Base-by-base conservation (phyloP, 2,329 filamentous ascomycete species). In the Monosporascus sp. region DNA sequence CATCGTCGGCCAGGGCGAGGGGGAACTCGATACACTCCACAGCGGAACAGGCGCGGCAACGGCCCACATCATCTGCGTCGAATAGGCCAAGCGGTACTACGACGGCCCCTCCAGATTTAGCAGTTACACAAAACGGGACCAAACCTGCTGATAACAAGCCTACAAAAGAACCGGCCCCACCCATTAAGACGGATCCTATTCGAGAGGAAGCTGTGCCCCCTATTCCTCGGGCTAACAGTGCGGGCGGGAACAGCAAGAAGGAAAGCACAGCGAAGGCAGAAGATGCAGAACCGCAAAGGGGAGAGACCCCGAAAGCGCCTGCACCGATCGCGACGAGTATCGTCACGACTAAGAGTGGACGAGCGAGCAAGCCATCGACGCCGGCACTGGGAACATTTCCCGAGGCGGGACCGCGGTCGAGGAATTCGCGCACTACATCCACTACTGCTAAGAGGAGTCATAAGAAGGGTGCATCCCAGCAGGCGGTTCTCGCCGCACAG, bases 11-110 rank as follows among this genome's bases (percentile, higher is more conserved):
- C 6, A 83, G 90, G 60, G 83, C 84, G 38, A 84, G 90, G 63
- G 89, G 91, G 65, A 92, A 88, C 64, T 89, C 88, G 17, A 80
- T 82, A 51, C 81, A 83, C 53, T 79, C 81, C n/a, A 73, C 70
- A 49, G 73, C 73, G 37, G 84, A 89, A 55, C 78, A 75, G 56
- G 65, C 71, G 51, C 77, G 78, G 52, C 71, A 76, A 55, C 75
- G 82, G 37, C 81, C 84, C 2, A 70, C 79, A 5, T 83, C 85
- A 2, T 81, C 83, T 2, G 75, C 81, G 11, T 81, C 85, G 3
- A 85, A 75, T 59, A 87, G 84, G 58, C 72, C 78, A 17, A 88
- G 83, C 63, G 81, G 79, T 52, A 75, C 69, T 62, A 66, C 60
- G 53, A 69, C 70, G 25, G 59, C 58, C 47, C 65, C 71, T 1